phyloP scores from a whole-genome alignment of 192 early-diverging fungal genomes.

The Linnemannia exigua region DNA sequence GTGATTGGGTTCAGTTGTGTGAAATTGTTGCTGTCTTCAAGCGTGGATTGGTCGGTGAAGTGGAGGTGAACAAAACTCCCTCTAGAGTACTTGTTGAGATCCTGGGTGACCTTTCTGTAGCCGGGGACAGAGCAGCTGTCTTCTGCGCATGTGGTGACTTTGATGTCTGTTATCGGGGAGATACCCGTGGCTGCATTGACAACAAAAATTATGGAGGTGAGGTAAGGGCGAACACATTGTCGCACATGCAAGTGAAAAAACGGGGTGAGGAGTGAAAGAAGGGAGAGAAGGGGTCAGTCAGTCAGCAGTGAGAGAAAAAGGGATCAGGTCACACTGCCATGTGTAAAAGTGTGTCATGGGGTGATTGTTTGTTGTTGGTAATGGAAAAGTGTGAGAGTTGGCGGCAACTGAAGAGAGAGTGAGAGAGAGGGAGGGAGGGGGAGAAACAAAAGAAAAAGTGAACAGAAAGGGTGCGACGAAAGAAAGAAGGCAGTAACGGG shows the following conservation, averaged over 20 bases:
- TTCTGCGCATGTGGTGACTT: conserved; percentile 32
- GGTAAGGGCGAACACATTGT: neutral
- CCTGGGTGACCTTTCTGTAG: conserved; percentile 40
- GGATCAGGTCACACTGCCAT: neutral
- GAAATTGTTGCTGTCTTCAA: neutral
- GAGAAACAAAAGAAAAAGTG: neutral
- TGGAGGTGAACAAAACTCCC: conserved; percentile 53
- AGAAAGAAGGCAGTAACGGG: neutral
- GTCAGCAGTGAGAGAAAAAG: neutral
- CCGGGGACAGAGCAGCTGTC: conserved; percentile 43
- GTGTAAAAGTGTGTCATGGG: neutral
- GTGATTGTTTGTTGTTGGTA: neutral
- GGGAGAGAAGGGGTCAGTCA: neutral
- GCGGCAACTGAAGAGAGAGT: neutral
- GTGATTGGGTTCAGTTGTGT: conserved; percentile 26
- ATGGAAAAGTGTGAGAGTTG: neutral
- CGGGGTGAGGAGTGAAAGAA: neutral
- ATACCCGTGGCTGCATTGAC: neutral
- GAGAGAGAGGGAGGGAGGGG: neutral
- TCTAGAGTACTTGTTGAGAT: conserved; percentile 45
- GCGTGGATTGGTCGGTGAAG: conserved; percentile 15
- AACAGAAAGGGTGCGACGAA: neutral
- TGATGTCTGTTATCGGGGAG: conserved; percentile 42
- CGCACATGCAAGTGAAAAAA: neutral
- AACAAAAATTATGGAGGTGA: neutral